These are phyloP conservation scores for Yamadazyma sp. DNA, from an alignment of 805 yeast genomes.

Conservation along the genomic window DNA sequence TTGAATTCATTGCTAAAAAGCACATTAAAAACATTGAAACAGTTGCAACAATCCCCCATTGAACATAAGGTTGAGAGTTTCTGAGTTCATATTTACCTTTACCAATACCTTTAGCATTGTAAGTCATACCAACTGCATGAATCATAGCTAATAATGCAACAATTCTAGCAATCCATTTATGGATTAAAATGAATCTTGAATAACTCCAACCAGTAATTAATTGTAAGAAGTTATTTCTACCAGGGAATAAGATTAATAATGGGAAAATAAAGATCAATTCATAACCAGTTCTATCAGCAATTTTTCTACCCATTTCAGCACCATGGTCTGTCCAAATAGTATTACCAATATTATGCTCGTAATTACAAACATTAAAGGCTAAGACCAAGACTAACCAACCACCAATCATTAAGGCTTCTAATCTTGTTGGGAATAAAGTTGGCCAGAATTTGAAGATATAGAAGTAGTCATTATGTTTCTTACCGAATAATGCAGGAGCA, in stretches of 20 bases:
- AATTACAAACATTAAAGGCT: conserved; percentile 25
- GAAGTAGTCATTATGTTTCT: conserved; percentile 15
- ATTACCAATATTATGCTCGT: conserved; percentile 23
- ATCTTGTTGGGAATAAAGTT: conserved; percentile 48
- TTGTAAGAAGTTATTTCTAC: conserved; percentile 68
- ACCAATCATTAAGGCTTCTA: conserved; percentile 44
- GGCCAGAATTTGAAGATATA: conserved; percentile 14
- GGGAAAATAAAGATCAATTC: conserved; percentile 56
- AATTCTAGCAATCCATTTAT: conserved; percentile 62
- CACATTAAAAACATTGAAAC: conserved; percentile 20
- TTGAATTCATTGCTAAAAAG: conserved; percentile 33
- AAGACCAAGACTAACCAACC: conserved; percentile 35
- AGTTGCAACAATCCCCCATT: conserved; percentile 33
- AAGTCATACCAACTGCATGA: conserved; percentile 60
- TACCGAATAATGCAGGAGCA: conserved; percentile 23
- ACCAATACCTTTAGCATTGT: conserved; percentile 34
- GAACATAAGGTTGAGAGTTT: conserved; percentile 25
- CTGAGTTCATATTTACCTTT: conserved; percentile 32
- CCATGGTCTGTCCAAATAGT: conserved; percentile 20
- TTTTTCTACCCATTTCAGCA: conserved; percentile 34
- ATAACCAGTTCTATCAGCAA: conserved; percentile 56
- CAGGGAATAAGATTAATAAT: conserved; percentile 58
- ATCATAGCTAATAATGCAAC: conserved; percentile 47
- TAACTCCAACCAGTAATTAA: conserved; percentile 61
- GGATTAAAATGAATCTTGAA: conserved; percentile 59